Conservation (phyloP, 805 yeast genomes). For the Blastobotrys parvus region DNA sequence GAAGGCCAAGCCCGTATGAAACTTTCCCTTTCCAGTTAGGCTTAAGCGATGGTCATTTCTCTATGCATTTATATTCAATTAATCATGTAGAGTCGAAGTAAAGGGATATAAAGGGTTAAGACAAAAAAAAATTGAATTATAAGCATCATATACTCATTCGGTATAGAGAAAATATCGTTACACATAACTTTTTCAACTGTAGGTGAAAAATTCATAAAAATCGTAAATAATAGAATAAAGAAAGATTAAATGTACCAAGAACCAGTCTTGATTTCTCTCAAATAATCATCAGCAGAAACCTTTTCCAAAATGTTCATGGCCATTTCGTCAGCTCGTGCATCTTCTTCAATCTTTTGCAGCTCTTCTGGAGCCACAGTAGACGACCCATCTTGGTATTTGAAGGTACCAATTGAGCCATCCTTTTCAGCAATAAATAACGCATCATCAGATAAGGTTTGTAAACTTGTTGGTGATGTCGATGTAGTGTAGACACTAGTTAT, state of each 20-base stretch:
- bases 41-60: no score
- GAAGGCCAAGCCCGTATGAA: no score
- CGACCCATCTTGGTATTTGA: not conserved
- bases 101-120: no score
- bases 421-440: conserved; percentile 9
- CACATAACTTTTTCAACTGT: no score
- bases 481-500: not conserved
- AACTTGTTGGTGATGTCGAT: not conserved
- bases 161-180: no score
- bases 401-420: conserved; percentile 2
- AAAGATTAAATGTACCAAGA: conserved; percentile 16
- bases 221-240: conserved; percentile 1
- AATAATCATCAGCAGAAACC: conserved; percentile 23
- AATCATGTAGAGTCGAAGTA: no score
- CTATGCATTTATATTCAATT: no score
- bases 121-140: no score
- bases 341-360: conserved; percentile 7
- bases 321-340: conserved; percentile 26
- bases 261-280: conserved; percentile 16
- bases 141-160: no score
- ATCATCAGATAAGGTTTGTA: not conserved
- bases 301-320: conserved; percentile 27
- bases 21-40: no score
- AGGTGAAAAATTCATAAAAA: no score
- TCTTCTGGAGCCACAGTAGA: not conserved